phyloP scores from a whole-genome alignment of 129 eudicot genomes.

The Erigeron canadensis region DNA sequence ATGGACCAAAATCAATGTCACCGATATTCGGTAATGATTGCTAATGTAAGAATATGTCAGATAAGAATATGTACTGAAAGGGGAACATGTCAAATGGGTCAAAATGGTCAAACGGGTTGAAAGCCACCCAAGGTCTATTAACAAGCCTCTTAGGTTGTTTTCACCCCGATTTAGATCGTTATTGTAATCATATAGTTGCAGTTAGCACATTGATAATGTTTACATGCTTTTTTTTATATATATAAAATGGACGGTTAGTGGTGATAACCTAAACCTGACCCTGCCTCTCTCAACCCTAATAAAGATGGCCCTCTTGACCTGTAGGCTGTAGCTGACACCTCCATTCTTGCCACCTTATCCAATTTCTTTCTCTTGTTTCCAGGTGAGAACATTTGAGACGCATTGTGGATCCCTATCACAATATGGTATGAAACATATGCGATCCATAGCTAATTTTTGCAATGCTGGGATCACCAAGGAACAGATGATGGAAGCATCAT shows the following conservation, averaged over 20 bases:
- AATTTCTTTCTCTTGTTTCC: neutral
- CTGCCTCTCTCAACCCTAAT: too few relatives aligned
- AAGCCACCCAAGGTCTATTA: neutral
- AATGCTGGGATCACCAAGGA: slow-evolving; percentile 57
- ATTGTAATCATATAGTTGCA: neutral
- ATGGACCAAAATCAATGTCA: neutral
- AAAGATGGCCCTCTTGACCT: neutral
- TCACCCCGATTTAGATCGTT: neutral
- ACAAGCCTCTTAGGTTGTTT: neutral
- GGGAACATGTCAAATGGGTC: neutral
- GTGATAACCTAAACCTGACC: too few relatives aligned
- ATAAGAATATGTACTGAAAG: too few relatives aligned
- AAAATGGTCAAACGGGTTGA: neutral
- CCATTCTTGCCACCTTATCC: neutral
- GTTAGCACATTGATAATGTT: too few relatives aligned
- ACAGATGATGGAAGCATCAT: slow-evolving; percentile 67
- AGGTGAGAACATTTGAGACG: slow-evolving; percentile 77
- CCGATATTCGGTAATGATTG: too few relatives aligned
- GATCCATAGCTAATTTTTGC: slow-evolving; percentile 73
- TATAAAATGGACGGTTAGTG: too few relatives aligned
- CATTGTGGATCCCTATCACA: slow-evolving; percentile 71
- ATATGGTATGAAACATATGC: slow-evolving; percentile 84
- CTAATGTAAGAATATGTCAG: too few relatives aligned
- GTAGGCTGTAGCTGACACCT: too few relatives aligned
- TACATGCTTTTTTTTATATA: too few relatives aligned